Base-by-base conservation (phyloP, 2,329 filamentous ascomycete genomes). In the Penicillium hesseltinei region DNA sequence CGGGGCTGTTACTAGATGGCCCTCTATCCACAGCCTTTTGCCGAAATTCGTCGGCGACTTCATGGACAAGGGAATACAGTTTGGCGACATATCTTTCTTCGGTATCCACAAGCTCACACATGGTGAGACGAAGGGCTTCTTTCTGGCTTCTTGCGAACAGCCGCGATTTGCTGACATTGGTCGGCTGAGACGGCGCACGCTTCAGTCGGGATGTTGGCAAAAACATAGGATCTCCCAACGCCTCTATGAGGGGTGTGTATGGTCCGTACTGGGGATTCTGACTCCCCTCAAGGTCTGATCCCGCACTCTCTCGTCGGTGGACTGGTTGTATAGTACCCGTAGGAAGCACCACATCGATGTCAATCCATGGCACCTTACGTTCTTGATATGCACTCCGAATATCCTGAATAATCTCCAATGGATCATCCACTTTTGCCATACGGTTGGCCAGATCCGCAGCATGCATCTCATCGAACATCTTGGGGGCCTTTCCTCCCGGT, bases 51-150 rank as follows among this genome's bases (percentile, higher is more conserved):
- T 86, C 84, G 27, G 91, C 91, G 31, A 97, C 86, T 58, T 88
- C 85, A 61, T 89, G 86, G 42, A 96, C 89, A 59, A 99, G 77
- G 64, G 94, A 90, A 60, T 90, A 85, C 56, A 99, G 77, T 73
- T 97, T 97, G 66, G 84, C 82, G 42, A 99, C 91, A 74, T 97
- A 99, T 73, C 91, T 88, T 71, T 94, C 91, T 73, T 99, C 94
- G 0, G 94, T 99, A 68, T 96, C 90, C 35, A 97, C 85, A 58
- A 97, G 78, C 73, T 99, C 94, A 58, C 85, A 87, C 81, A 99
- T 87, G 73, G 96, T 93, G 74, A 92, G 88, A 40, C 92, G 86
- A 64, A 97, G 78, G 51, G 89, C 89, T 64, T 92, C 83, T 70
- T 96, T 95, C 69, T 97, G 91, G 56, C 89, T 86, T 65, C 86